Conservation (phyloP, 257 asterid genomes). For the Solanum neorickii region DNA sequence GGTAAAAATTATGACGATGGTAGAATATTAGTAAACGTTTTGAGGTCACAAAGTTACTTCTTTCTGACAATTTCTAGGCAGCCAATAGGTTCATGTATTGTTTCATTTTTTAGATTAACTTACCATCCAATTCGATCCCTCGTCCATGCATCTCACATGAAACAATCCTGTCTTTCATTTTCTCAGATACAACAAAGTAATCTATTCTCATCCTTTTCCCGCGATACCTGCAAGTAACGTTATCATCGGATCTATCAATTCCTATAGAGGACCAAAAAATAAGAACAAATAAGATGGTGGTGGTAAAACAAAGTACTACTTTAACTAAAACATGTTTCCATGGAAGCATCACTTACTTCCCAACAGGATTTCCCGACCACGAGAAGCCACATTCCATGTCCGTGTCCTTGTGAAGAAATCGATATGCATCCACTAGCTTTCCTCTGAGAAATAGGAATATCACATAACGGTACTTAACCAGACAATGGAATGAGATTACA, state of each 20-base stretch:
- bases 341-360: constrained; percentile 51
- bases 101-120: not conserved
- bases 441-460: constrained; percentile 37
- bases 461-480: not conserved
- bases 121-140: constrained; percentile 82
- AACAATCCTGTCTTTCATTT: constrained; percentile 54
- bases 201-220: constrained; percentile 98
- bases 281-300: not conserved
- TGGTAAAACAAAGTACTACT: not conserved
- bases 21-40: not conserved
- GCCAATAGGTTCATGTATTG: not conserved
- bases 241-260: not conserved
- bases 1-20: not conserved
- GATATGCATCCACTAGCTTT: constrained; percentile 70
- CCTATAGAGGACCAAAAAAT: not conserved
- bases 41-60: not conserved
- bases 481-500: not conserved
- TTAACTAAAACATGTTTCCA: not conserved
- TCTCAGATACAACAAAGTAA: constrained; percentile 65
- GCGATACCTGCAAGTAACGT: constrained; percentile 57
- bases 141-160: constrained; percentile 74
- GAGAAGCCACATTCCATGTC: constrained; percentile 89
- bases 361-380: constrained; percentile 94
- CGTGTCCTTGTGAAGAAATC: constrained; percentile 62
- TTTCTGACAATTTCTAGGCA: not conserved